Conservation (phyloP, 1,284 basidiomycete species). For the Marasmius tenuissimus region DNA sequence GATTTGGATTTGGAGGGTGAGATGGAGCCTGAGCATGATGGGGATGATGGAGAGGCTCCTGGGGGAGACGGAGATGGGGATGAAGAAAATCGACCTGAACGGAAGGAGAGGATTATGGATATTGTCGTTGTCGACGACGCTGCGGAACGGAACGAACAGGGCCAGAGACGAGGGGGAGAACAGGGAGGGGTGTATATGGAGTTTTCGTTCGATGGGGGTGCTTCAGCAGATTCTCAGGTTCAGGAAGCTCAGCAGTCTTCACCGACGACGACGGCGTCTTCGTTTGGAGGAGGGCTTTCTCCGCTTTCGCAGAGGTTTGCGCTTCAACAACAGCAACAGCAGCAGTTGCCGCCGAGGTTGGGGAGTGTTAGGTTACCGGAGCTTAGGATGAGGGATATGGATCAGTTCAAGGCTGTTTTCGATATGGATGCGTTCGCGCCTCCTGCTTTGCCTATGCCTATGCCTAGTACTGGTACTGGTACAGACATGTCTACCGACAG, state of each 20-base stretch:
- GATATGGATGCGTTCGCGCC: background rate
- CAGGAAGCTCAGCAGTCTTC: background rate
- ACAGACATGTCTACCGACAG: background rate
- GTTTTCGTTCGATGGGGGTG: background rate
- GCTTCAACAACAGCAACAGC: background rate
- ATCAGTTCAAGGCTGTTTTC: constrained; percentile 1
- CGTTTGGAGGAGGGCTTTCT: background rate
- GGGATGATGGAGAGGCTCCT: background rate
- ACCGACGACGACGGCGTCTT: background rate
- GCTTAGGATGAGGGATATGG: constrained; percentile 1
- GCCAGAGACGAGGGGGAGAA: background rate
- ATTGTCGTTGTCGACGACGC: background rate
- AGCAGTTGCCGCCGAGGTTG: background rate
- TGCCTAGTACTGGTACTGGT: background rate
- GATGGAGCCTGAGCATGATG: background rate
- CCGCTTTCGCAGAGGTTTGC: background rate
- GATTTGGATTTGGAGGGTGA: background rate
- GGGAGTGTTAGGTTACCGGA: background rate
- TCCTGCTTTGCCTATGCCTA: background rate
- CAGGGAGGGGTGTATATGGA: background rate
- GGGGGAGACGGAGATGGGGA: background rate
- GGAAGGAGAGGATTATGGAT: background rate
- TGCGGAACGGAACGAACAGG: background rate
- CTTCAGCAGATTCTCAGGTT: background rate
- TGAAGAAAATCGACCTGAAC: background rate